These are phyloP conservation scores for Fusarium agapanthi DNA, from an alignment of 2,329 filamentous ascomycete genomes.

Conservation along the genomic window DNA sequence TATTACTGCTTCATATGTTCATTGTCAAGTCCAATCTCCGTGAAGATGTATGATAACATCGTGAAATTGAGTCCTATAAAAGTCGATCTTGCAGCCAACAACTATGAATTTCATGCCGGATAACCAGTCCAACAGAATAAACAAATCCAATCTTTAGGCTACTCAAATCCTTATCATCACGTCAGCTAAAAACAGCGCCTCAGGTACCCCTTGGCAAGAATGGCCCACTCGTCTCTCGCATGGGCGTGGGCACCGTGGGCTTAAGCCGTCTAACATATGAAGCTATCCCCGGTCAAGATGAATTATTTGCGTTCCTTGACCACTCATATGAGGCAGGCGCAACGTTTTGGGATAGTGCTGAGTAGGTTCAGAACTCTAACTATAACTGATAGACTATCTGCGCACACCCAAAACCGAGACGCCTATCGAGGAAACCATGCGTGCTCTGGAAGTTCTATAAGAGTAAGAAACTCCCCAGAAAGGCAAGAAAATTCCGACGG, in stretches of 20 bases:
- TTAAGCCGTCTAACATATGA: slow-evolving; percentile 31
- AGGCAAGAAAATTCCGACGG: no score
- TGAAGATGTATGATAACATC: background rate
- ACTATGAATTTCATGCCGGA: background rate
- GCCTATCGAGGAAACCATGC: slow-evolving; percentile 57
- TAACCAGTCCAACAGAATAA: background rate
- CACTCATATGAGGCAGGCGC: slow-evolving; percentile 55
- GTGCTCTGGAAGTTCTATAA: slow-evolving; percentile 55
- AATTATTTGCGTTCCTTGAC: slow-evolving; percentile 59
- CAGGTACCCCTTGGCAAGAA: slow-evolving; percentile 53
- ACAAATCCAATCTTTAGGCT: background rate
- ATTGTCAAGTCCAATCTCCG: background rate
- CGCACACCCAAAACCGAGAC: slow-evolving; percentile 55
- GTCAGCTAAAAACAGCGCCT: background rate
- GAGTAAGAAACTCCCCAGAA: no score
- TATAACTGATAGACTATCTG: slow-evolving; percentile 48
- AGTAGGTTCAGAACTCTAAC: slow-evolving; percentile 31
- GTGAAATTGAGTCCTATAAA: background rate
- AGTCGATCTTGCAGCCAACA: background rate
- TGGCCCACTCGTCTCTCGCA: slow-evolving; percentile 57
- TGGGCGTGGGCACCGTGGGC: slow-evolving; percentile 64
- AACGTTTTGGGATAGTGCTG: slow-evolving; percentile 58
- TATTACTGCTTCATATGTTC: background rate
- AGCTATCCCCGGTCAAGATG: slow-evolving; percentile 51
- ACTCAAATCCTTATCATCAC: background rate